Evolutionary conservation across 2,329 filamentous ascomycete species (phyloP).

Genomic region (Corinectria fuckeliana): DNA sequence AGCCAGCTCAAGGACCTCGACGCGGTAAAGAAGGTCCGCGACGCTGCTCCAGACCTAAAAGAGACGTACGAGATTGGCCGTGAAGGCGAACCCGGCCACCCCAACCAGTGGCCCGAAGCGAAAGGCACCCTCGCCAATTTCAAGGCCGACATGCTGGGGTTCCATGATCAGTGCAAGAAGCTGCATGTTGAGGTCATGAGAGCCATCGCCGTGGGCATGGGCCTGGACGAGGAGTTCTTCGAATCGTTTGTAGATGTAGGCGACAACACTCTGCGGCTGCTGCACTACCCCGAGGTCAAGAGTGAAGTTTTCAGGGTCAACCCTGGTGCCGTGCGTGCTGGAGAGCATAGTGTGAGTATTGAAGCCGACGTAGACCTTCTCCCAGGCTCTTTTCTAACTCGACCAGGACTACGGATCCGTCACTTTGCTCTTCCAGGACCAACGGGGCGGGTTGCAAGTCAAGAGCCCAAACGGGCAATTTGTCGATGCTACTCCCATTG

Average conservation of each 20-base stretch:
- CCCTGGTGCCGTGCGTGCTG: conserved; percentile 75
- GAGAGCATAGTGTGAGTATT: conserved; percentile 69
- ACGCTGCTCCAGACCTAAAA: conserved; percentile 67
- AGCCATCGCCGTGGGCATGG: conserved; percentile 84
- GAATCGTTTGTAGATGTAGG: conserved; percentile 74
- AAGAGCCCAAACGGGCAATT: conserved; percentile 77
- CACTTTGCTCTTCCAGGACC: conserved; percentile 68
- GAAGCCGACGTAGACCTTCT: no score
- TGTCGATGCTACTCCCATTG: conserved; percentile 82
- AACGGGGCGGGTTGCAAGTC: conserved; percentile 61
- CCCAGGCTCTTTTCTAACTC: not conserved
- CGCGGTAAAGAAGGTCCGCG: conserved; percentile 65
- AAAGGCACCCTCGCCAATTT: conserved; percentile 56
- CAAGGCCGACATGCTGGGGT: conserved; percentile 73
- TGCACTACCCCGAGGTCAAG: conserved; percentile 77
- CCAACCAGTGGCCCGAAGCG: conserved; percentile 78
- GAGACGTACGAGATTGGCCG: conserved; percentile 71
- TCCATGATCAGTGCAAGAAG: conserved; percentile 75
- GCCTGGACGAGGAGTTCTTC: conserved; percentile 74
- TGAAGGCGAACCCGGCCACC: conserved; percentile 62
- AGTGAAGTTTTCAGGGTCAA: conserved; percentile 70
- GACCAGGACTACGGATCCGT: conserved; percentile 63
- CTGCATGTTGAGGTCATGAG: conserved; percentile 83
- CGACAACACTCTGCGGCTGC: conserved; percentile 74
- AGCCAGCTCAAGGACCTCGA: conserved; percentile 59